These are phyloP conservation scores for Poteriospumella lacustris DNA, from an alignment of 108 stramenopile genomes.

Conservation along the genomic window DNA sequence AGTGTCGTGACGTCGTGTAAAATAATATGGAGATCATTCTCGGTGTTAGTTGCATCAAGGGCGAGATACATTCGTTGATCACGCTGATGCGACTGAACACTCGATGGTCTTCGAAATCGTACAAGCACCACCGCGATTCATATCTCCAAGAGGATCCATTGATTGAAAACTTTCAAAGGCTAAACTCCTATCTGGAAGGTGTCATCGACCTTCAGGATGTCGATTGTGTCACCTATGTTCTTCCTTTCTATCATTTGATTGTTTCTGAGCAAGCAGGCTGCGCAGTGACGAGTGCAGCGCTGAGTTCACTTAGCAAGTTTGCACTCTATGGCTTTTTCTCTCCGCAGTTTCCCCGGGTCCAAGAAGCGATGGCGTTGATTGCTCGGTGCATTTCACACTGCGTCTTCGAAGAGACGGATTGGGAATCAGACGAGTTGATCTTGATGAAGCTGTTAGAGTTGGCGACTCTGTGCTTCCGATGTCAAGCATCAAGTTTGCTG, in stretches of 20 bases:
- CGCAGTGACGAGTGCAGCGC: slow-evolving; percentile 55
- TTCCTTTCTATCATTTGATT: slow-evolving; percentile 55
- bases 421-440: slow-evolving; percentile 53
- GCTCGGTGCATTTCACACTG: slow-evolving; percentile 42
- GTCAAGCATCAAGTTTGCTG: slow-evolving; percentile 45
- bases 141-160: slow-evolving; percentile 51
- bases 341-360: slow-evolving; percentile 45
- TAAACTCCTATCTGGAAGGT: slow-evolving; percentile 55
- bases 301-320: slow-evolving; percentile 55
- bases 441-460: slow-evolving; percentile 60
- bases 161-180: slow-evolving; percentile 41
- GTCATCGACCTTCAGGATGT: slow-evolving; percentile 53
- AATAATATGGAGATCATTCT: slow-evolving; percentile 3
- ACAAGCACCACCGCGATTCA: not conserved
- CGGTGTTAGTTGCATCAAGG: slow-evolving; percentile 40
- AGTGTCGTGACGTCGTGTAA: not conserved
- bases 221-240: slow-evolving; percentile 44
- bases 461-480: slow-evolving; percentile 40
- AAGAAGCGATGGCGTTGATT: slow-evolving; percentile 40
- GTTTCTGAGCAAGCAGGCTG: slow-evolving; percentile 49
- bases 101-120: slow-evolving; percentile 40
- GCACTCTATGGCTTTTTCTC: slow-evolving; percentile 54
- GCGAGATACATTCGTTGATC: slow-evolving; percentile 61
- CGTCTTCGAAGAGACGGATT: slow-evolving; percentile 57
- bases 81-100: slow-evolving; percentile 55